Conservation (phyloP, 2,329 filamentous ascomycete species). For the Trichothecium roseum region DNA sequence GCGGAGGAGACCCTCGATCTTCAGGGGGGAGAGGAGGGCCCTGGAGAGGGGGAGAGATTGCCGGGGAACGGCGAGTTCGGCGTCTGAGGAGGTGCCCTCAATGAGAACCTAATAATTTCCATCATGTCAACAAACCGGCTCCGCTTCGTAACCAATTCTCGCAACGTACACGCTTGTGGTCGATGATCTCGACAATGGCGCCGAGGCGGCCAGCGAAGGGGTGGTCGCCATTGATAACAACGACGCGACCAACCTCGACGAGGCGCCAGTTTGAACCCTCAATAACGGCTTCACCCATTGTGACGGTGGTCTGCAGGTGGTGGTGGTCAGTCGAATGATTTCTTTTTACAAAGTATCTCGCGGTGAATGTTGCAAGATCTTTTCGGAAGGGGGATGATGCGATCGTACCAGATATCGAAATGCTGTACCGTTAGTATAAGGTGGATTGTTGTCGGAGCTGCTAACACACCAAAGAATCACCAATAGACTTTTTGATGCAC, state of each 20-base stretch:
- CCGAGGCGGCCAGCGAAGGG: slow-evolving; percentile 79
- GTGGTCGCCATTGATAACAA: slow-evolving; percentile 75
- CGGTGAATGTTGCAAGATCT: slow-evolving; percentile 19
- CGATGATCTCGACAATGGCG: slow-evolving; percentile 97
- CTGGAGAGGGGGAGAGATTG: slow-evolving; percentile 75
- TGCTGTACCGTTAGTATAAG: slow-evolving; percentile 5
- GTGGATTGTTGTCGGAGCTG: slow-evolving; percentile 9
- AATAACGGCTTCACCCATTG: slow-evolving; percentile 76
- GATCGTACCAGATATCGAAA: slow-evolving; percentile 9
- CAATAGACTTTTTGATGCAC: slow-evolving; percentile 29
- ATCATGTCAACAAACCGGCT: too few species aligned
- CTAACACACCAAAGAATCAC: slow-evolving; percentile 24
- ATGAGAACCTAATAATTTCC: slow-evolving; percentile 97
- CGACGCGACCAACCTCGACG: slow-evolving; percentile 96
- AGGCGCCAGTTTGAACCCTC: slow-evolving; percentile 82
- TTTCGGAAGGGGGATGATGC: not conserved
- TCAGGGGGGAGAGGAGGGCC: slow-evolving; percentile 80
- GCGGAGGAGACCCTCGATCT: slow-evolving; percentile 77
- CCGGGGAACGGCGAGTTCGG: slow-evolving; percentile 72
- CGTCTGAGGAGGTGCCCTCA: slow-evolving; percentile 81
- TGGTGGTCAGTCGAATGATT: slow-evolving; percentile 19
- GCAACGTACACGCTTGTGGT: slow-evolving; percentile 97
- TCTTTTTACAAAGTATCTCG: not conserved
- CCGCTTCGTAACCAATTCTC: slow-evolving; percentile 1
- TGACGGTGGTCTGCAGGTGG: slow-evolving; percentile 44